Evolutionary conservation across 495 filamentous ascomycete species (phyloP), one percentile per base, ranked within the genome.

Genomic region (Glarea lozoyensis): DNA sequence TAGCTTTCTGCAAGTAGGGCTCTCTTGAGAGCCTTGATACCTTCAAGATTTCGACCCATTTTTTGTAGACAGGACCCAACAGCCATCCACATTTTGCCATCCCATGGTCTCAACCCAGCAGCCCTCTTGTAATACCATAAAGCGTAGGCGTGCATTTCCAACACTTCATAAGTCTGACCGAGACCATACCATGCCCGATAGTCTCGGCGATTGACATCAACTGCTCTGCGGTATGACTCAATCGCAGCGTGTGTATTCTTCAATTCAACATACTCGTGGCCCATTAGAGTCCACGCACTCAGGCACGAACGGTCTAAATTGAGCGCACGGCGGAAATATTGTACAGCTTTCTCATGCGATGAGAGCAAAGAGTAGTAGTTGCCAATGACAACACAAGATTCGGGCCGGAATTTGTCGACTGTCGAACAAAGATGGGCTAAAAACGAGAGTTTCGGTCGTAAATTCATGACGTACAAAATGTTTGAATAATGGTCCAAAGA

Each of bases 221-320:
- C 93, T 1, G 93, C 93, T 12, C 93, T 82, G 3, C 93, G 82
- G 55, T 99, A 99, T 9, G 84, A 88, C 60, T 99, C 93, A 48
- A 99, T 97, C 12, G 93, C 93, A 0, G 93, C 89, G 54, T 99
- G 93, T 0, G 93, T 99, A 55, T 99, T 99, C 55, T 97, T 99
- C 67, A 99, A 82, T 59, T 99, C 93, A 24, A 97, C 86, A 60
- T 96, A 99, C 58, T 99, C 93, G 59, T 97, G 93, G 7, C 93
- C 93, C 93, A 99, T 99, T 0, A 99, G 70, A 1, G 89, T 99
- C 93, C 93, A 99, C 11, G 93, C 93, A 3, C 86, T 90, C 22
- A 94, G 69, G 51, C 90, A 99, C 31, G 76, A 82, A 9, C 89
- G 83, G 58, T 99, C 93, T 1, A 99, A 72, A 1, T 86, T 95